A percentile compares a stretch with the other conserved stretches of the same genome.
Evolutionary conservation across 305 asterid genomes (phyloP).

Genomic region (Solanum hybrid): DNA sequence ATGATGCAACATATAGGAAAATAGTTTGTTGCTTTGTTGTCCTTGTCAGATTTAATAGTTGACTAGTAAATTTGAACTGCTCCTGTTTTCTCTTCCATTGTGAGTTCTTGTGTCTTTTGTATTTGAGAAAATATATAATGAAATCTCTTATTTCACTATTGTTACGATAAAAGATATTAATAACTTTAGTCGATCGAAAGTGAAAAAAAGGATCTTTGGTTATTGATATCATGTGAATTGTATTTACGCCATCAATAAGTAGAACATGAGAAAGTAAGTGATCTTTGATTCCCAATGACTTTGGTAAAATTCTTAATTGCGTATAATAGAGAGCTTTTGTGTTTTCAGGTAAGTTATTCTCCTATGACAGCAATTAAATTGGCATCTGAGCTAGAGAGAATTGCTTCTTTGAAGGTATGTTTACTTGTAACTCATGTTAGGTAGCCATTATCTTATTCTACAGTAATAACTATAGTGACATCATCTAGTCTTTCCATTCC

Average conservation of each 20-base stretch:
- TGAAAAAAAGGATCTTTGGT: neutral
- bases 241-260: neutral
- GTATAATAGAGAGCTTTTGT: slow-evolving; percentile 4
- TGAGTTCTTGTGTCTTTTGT: neutral
- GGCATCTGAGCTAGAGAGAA: slow-evolving; percentile 73
- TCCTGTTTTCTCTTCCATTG: neutral
- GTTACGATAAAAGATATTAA: neutral
- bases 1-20: neutral
- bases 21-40: neutral
- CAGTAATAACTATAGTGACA: neutral
- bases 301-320: neutral
- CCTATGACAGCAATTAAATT: slow-evolving; percentile 68
- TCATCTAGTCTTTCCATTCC: neutral
- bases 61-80: neutral
- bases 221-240: neutral
- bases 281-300: neutral
- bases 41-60: neutral
- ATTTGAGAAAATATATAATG: neutral
- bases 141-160: neutral
- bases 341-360: slow-evolving; percentile 48
- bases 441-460: neutral
- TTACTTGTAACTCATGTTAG: neutral
- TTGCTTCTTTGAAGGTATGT: slow-evolving; percentile 67
- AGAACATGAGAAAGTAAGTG: neutral
- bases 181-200: neutral